Evolutionary conservation across 73 alveolate species (phyloP).

Genomic region (Blepharisma stoltei): DNA sequence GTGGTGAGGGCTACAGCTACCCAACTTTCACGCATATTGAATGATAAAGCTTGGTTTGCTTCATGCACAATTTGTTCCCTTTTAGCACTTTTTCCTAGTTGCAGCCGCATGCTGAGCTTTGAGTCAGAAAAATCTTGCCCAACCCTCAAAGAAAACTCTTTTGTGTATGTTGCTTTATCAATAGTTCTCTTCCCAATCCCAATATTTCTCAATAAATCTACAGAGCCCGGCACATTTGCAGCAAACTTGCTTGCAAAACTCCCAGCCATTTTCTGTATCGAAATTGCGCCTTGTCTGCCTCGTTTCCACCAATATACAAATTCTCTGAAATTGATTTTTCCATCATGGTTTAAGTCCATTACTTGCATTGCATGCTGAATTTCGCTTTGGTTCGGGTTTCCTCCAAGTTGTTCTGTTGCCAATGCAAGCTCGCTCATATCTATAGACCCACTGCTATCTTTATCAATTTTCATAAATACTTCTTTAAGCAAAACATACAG

Average conservation of each 20-base stretch:
- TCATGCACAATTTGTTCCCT: background rate
- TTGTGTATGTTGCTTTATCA: background rate
- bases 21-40: background rate
- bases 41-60: background rate
- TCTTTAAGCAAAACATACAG: conserved; percentile 36
- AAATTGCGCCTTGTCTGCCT: conserved; percentile 21
- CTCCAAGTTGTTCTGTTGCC: background rate
- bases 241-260: background rate
- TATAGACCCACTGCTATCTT: background rate
- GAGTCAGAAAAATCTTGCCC: background rate
- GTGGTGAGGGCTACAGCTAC: background rate
- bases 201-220: background rate
- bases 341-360: conserved; percentile 16
- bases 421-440: background rate
- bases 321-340: background rate
- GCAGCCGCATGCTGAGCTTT: background rate
- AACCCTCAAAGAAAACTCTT: background rate
- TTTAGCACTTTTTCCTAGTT: conserved; percentile 5
- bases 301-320: conserved; percentile 20
- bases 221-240: background rate
- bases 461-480: background rate
- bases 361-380: background rate
- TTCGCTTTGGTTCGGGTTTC: background rate
- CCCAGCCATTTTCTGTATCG: background rate
- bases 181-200: background rate